Evolutionary conservation across 139 green algal species (phyloP).

Genomic region (Closterium sp.): DNA sequence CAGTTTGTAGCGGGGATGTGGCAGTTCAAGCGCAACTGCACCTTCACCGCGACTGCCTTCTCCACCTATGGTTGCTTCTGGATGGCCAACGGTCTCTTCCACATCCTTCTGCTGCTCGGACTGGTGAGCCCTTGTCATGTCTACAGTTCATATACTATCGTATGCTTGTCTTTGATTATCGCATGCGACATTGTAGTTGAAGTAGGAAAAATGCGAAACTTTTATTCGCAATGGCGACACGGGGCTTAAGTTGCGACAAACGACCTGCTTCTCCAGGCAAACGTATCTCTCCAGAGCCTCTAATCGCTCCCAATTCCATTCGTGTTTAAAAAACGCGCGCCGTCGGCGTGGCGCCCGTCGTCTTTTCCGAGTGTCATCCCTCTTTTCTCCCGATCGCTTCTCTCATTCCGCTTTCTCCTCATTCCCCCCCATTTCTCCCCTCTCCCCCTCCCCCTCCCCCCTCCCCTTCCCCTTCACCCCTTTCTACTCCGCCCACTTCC

Average conservation of each 20-base stretch:
- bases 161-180: neutral
- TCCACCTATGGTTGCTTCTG: conserved; percentile 45
- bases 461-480: neutral
- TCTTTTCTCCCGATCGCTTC: too few relatives aligned
- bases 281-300: neutral
- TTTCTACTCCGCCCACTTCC: neutral
- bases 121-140: neutral
- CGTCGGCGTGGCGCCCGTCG: too few relatives aligned
- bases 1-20: conserved; percentile 36
- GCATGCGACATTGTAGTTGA: too few relatives aligned
- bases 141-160: too few relatives aligned
- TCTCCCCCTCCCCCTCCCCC: neutral
- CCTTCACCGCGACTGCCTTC: conserved; percentile 40
- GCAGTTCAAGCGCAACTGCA: conserved; percentile 38
- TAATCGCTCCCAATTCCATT: neutral
- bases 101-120: neutral
- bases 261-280: neutral
- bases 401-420: too few relatives aligned
- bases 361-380: too few relatives aligned
- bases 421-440: neutral
- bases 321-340: neutral
- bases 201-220: too few relatives aligned
- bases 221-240: too few relatives aligned
- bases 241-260: neutral
- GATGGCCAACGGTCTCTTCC: conserved; percentile 6